These are phyloP conservation scores for Penicillium vulpinum DNA, from an alignment of 2,329 filamentous ascomycete species.

Conservation along the genomic window DNA sequence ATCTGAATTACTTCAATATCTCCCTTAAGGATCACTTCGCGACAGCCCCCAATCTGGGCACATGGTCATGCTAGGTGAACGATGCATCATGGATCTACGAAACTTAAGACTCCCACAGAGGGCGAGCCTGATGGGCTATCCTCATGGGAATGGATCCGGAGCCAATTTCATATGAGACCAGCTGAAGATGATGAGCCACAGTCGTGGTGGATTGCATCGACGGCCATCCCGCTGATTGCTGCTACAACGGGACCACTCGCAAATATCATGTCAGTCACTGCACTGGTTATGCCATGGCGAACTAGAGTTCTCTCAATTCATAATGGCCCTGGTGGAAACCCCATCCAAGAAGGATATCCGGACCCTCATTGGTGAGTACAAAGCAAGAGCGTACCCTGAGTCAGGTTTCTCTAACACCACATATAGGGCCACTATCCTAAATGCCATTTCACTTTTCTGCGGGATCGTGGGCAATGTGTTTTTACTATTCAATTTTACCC, in stretches of 20 bases:
- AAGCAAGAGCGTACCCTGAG: neutral
- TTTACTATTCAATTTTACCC: conserved; percentile 83
- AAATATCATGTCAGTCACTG: conserved; percentile 83
- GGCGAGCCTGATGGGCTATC: conserved; percentile 4
- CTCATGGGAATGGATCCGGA: conserved; percentile 21
- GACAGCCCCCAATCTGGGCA: neutral
- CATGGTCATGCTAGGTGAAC: conserved; percentile 7
- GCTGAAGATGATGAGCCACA: conserved; percentile 46
- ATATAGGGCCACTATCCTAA: conserved; percentile 67
- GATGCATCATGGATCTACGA: conserved; percentile 20
- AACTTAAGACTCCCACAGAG: conserved; percentile 1
- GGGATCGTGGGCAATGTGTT: conserved; percentile 79
- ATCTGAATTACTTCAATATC: neutral
- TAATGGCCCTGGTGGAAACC: conserved; percentile 48
- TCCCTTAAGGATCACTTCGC: neutral
- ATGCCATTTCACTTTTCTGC: conserved; percentile 72
- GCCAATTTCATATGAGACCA: conserved; percentile 37
- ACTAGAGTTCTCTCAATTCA: conserved; percentile 49
- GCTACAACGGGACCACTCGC: conserved; percentile 83
- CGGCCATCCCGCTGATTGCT: conserved; percentile 70
- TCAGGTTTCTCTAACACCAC: neutral
- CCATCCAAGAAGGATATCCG: conserved; percentile 55
- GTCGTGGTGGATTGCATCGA: conserved; percentile 54
- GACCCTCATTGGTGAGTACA: conserved; percentile 69
- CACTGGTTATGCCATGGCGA: conserved; percentile 78